Conservation (phyloP, 441 rosid species). For the Capsella rubella region DNA sequence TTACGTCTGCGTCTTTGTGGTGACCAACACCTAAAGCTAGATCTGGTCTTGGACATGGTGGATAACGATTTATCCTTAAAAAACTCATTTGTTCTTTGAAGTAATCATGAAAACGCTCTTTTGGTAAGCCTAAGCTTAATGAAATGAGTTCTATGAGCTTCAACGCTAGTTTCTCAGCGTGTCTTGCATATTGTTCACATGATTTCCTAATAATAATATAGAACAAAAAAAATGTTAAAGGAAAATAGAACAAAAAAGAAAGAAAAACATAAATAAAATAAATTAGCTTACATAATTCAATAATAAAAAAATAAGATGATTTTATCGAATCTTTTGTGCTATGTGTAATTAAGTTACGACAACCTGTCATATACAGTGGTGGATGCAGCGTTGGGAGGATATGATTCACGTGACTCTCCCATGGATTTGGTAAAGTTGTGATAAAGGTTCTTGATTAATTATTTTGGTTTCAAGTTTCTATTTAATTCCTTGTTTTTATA, state of each 20-base stretch:
- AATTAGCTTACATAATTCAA: background rate
- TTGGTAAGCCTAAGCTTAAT: constrained; percentile 68
- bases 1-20: constrained; percentile 75
- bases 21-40: constrained; percentile 86
- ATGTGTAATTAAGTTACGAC: background rate
- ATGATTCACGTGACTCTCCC: constrained; percentile 32
- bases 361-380: background rate
- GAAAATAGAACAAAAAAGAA: background rate
- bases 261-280: too few relatives aligned
- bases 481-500: background rate
- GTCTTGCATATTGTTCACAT: constrained; percentile 62
- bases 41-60: constrained; percentile 82
- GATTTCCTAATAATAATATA: constrained; percentile 49
- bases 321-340: background rate
- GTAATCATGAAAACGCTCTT: constrained; percentile 53
- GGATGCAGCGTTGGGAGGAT: background rate
- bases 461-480: constrained; percentile 6
- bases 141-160: constrained; percentile 62
- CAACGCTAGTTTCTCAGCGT: constrained; percentile 64
- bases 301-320: background rate
- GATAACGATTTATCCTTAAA: constrained; percentile 71
- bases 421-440: background rate
- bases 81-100: constrained; percentile 66
- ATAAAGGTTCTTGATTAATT: background rate
- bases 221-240: background rate